Evolutionary conservation across 2,329 filamentous ascomycete species (phyloP).

Genomic region (Annulohypoxylon truncatum): DNA sequence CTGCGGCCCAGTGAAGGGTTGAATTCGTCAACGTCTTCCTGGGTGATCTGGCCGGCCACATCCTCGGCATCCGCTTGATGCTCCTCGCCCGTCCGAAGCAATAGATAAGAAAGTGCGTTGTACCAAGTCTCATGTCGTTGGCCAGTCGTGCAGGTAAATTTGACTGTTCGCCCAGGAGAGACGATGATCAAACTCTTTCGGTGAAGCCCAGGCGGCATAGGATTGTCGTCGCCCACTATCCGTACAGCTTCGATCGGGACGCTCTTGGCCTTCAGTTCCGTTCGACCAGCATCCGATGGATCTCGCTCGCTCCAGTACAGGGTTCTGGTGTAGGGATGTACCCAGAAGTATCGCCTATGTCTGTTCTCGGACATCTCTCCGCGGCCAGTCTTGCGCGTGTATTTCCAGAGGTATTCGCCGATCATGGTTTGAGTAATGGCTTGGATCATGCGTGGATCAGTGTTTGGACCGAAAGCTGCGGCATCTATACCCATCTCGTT

Average conservation of each 20-base stretch:
- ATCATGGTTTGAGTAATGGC: conserved; percentile 99
- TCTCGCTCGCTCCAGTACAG: conserved; percentile 97
- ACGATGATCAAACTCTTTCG: conserved; percentile 92
- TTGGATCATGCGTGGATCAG: conserved; percentile 98
- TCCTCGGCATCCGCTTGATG: conserved; percentile 71
- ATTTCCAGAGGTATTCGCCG: conserved; percentile 98
- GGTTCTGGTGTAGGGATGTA: conserved; percentile 96
- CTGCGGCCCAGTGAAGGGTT: conserved; percentile 70
- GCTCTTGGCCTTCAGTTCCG: conserved; percentile 84
- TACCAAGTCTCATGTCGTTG: conserved; percentile 99
- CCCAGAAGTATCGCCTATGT: conserved; percentile 98
- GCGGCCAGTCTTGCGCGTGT: conserved; percentile 93
- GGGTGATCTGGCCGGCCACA: conserved; percentile 66
- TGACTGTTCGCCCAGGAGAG: conserved; percentile 87
- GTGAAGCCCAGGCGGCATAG: conserved; percentile 92
- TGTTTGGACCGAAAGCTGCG: conserved; percentile 74
- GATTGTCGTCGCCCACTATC: conserved; percentile 93
- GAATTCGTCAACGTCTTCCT: conserved; percentile 80
- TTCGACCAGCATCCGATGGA: conserved; percentile 80
- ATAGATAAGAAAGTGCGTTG: conserved; percentile 92
- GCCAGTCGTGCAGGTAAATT: conserved; percentile 93
- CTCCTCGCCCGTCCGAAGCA: conserved; percentile 78
- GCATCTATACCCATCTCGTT: conserved; percentile 65
- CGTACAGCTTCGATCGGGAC: conserved; percentile 93
- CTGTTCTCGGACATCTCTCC: conserved; percentile 88